phyloP scores from a whole-genome alignment of 192 early-diverging fungal species.

The Funneliformis geosporum region DNA sequence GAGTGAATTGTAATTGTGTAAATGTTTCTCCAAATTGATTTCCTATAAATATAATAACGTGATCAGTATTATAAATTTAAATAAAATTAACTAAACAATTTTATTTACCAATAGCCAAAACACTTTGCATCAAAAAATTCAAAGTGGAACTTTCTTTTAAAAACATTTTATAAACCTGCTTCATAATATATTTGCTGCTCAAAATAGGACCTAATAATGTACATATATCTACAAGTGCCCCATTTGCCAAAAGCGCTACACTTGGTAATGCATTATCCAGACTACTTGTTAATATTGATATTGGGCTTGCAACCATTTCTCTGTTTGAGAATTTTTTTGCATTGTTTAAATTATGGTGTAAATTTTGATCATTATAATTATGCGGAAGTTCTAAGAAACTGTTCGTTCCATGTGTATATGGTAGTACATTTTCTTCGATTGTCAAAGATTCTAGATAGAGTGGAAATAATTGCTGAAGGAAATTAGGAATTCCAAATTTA shows the following conservation, averaged over 20 bases:
- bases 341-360: conserved; percentile 9
- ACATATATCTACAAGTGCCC: conserved; percentile 54
- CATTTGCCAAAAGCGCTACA: conserved; percentile 47
- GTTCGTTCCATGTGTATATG: background rate
- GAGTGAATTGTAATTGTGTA: conserved; percentile 53
- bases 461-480: conserved; percentile 57
- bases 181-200: conserved; percentile 59
- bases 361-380: conserved; percentile 2
- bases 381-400: background rate
- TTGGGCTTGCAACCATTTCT: background rate
- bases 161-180: conserved; percentile 53
- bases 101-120: conserved; percentile 44
- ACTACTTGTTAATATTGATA: background rate
- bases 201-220: conserved; percentile 55
- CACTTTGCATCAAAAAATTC: conserved; percentile 41
- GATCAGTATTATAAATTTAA: background rate
- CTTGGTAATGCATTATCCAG: conserved; percentile 25
- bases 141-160: conserved; percentile 47
- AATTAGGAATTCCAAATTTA: conserved; percentile 52
- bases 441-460: conserved; percentile 58
- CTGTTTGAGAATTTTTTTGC: conserved; percentile 10
- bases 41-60: conserved; percentile 22
- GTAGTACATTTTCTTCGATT: conserved; percentile 39
- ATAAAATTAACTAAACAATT: background rate
- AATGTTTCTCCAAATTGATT: conserved; percentile 61